phyloP scores from a whole-genome alignment of 352 stramenopile genomes.

The Pythium aphanidermatum region DNA sequence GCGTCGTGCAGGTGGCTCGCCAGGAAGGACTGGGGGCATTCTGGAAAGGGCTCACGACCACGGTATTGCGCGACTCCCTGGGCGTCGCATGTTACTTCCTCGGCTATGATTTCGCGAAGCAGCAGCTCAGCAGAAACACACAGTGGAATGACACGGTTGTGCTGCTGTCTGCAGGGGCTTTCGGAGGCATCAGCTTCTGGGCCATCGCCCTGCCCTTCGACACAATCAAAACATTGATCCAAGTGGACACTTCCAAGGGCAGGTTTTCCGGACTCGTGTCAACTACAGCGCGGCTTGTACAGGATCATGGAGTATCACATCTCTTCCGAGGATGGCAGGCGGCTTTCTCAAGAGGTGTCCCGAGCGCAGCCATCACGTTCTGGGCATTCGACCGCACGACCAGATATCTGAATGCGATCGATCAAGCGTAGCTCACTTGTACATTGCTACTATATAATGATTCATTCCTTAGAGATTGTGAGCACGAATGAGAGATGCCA shows the following conservation, averaged over 20 bases:
- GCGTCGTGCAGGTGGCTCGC: slow-evolving; percentile 48
- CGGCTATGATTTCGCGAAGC: slow-evolving; percentile 71
- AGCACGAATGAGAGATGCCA: slow-evolving; percentile 21
- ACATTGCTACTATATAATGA: no score
- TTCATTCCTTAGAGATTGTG: no score
- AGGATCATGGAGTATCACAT: slow-evolving; percentile 47
- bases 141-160: slow-evolving; percentile 38
- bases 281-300: slow-evolving; percentile 34
- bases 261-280: slow-evolving; percentile 41
- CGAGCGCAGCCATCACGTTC: slow-evolving; percentile 76
- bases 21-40: slow-evolving; percentile 52
- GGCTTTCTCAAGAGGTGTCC: slow-evolving; percentile 69
- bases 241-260: slow-evolving; percentile 44
- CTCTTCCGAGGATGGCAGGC: slow-evolving; percentile 79
- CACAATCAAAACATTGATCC: slow-evolving; percentile 80
- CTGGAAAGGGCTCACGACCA: slow-evolving; percentile 72
- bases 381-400: slow-evolving; percentile 68
- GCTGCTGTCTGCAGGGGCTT: slow-evolving; percentile 61
- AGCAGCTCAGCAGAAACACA: slow-evolving; percentile 18
- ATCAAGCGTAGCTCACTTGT: slow-evolving; percentile 18
- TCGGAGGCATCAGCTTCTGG: slow-evolving; percentile 82
- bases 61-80: slow-evolving; percentile 74
- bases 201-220: slow-evolving; percentile 79
- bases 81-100: slow-evolving; percentile 85
- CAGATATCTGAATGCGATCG: slow-evolving; percentile 37